A percentile compares a stretch with the other conserved stretches of the same genome.
Conservation (phyloP, 2,329 filamentous ascomycete genomes). For the Sclerotinia glacialis region DNA sequence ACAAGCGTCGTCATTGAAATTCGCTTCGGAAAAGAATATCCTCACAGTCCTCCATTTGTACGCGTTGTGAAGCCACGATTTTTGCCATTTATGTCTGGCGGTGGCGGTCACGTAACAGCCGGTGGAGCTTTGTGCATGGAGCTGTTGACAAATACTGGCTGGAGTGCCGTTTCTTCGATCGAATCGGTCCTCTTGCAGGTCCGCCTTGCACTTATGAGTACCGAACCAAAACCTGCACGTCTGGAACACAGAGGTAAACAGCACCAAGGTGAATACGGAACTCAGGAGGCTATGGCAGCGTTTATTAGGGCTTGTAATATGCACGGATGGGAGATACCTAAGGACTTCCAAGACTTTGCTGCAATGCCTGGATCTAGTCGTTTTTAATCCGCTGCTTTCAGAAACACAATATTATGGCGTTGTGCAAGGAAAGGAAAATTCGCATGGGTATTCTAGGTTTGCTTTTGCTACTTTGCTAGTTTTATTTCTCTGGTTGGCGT, state of each 20-base stretch:
- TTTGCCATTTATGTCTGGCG: slow-evolving; percentile 65
- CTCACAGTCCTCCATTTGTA: slow-evolving; percentile 78
- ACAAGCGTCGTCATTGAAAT: slow-evolving; percentile 76
- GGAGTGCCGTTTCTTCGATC: slow-evolving; percentile 69
- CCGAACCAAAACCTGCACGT: slow-evolving; percentile 70
- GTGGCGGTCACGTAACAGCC: slow-evolving; percentile 80
- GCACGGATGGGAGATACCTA: slow-evolving; percentile 73
- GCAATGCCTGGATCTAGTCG: not conserved
- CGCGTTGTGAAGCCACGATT: slow-evolving; percentile 80
- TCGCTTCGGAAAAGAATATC: slow-evolving; percentile 74
- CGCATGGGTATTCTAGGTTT: not conserved
- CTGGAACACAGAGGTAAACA: slow-evolving; percentile 44
- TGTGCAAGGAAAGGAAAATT: slow-evolving; percentile 27
- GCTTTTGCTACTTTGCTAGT: not conserved
- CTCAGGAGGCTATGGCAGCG: slow-evolving; percentile 69
- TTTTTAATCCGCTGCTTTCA: not conserved
- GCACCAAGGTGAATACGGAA: slow-evolving; percentile 54
- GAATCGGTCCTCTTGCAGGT: slow-evolving; percentile 81
- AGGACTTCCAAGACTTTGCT: slow-evolving; percentile 49
- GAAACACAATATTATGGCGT: not conserved
- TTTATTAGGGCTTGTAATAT: slow-evolving; percentile 63
- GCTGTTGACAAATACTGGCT: slow-evolving; percentile 78
- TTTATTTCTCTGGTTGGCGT: not conserved
- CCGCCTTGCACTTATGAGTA: slow-evolving; percentile 67
- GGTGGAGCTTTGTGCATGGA: slow-evolving; percentile 86